These are phyloP conservation scores for Alternaria sp. DNA, from an alignment of 2,329 filamentous ascomycete genomes.

Conservation along the genomic window DNA sequence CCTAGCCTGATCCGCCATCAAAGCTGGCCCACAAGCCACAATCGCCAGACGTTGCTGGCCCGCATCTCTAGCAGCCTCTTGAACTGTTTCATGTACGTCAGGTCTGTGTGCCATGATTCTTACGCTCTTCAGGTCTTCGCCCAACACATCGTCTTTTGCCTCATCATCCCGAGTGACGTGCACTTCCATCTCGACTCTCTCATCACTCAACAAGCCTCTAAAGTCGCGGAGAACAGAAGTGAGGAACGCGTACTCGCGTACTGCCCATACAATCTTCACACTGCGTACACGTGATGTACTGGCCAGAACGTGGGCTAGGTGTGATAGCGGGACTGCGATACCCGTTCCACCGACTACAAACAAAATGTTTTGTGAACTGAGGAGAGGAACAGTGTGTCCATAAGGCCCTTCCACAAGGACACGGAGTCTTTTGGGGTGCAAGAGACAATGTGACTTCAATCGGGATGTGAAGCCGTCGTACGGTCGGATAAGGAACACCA, in stretches of 20 bases:
- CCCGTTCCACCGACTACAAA: conserved; percentile 48
- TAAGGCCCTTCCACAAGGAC: conserved; percentile 61
- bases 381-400: conserved; percentile 51
- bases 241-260: conserved; percentile 40
- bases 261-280: conserved; percentile 44
- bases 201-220: conserved; percentile 24
- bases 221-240: conserved; percentile 32
- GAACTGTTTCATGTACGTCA: conserved; percentile 44
- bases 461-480: conserved; percentile 59
- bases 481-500: conserved; percentile 59
- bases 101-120: conserved; percentile 47
- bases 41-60: conserved; percentile 44
- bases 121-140: conserved; percentile 23
- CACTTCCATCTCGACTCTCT: conserved; percentile 32
- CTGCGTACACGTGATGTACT: conserved; percentile 18
- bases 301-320: conserved; percentile 28
- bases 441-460: conserved; percentile 38
- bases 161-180: conserved; percentile 37
- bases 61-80: conserved; percentile 39
- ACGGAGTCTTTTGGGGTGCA: conserved; percentile 33
- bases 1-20: conserved; percentile 55
- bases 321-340: conserved; percentile 41
- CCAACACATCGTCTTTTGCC: conserved; percentile 27
- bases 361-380: conserved; percentile 48
- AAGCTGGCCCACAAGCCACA: conserved; percentile 54